Base-by-base conservation (phyloP, 2,329 filamentous ascomycete species). In the Diaporthe citrichinensis region DNA sequence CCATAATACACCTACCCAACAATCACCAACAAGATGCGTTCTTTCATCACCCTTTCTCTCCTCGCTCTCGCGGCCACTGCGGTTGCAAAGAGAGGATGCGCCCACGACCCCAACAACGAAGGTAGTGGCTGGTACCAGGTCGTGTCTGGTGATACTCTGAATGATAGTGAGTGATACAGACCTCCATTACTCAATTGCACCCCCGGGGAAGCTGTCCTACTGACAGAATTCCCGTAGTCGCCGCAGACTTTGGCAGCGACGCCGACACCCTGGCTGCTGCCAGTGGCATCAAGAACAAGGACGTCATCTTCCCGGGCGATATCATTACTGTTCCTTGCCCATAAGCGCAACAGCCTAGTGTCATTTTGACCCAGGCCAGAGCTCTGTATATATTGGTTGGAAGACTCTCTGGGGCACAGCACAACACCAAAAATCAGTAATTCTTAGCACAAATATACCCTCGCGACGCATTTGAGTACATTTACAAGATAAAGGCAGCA, bases 241-340 rank as follows among this genome's bases (percentile, higher is more conserved):
- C 62, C 23, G 28, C 28, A 5, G 62, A 68, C 44, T 68, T 68
- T 31, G 44, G 62, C 28, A 39, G 28, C 14, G 44, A 68, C 23
- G 62, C 62, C 44, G 62, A 68, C 31, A 68, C 31, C 9, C 65
- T 68, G 14, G 65, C 65, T 2, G 23, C 46, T 14, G 46, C 31
- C 23, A 68, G 65, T 28, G 46, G 46, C 46, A 68, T 68, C n/a
- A 31, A 23, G 14, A 53, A 68, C 34, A 68, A 68, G 34, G 46
- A 68, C 14, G 14, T 53, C 65, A 68, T 68, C 15, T 51, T 36
- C 46, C 62, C 62, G 2, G 62, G 62, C 0, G 46, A 68, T n/a
- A 68, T 68, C 7, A 68, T 68, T 1, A 68, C 62, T 53, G 65
- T 68, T 39, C 65, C 65, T 36, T 68, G 65, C 31, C 14, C 23